These are phyloP conservation scores for Fonsecaea monophora DNA, from an alignment of 2,329 filamentous ascomycete genomes.

Conservation along the genomic window DNA sequence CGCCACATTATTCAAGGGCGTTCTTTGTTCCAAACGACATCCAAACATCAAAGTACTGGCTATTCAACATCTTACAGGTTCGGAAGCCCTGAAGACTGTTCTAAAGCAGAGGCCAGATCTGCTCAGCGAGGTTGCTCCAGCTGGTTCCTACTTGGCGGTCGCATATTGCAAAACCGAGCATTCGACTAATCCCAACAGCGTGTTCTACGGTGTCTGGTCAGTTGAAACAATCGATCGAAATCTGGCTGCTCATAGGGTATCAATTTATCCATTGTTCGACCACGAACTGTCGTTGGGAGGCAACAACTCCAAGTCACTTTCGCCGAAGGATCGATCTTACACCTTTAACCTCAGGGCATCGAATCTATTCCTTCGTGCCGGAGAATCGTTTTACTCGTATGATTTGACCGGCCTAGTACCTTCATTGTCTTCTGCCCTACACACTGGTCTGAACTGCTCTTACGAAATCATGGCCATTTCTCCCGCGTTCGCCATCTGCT, in stretches of 20 bases:
- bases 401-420: constrained; percentile 48
- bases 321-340: constrained; percentile 17
- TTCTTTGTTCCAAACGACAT: constrained; percentile 18
- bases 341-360: constrained; percentile 27
- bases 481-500: constrained; percentile 47
- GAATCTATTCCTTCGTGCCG: constrained; percentile 25
- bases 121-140: constrained; percentile 13
- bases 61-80: constrained; percentile 32
- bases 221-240: constrained; percentile 39
- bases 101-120: constrained; percentile 41
- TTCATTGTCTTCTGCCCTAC: constrained; percentile 15
- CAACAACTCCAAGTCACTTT: constrained; percentile 37
- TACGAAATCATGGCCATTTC: constrained; percentile 31
- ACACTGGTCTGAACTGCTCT: constrained; percentile 16
- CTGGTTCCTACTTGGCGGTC: constrained; percentile 26
- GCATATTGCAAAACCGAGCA: constrained; percentile 18
- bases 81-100: constrained; percentile 40
- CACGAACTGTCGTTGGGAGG: constrained; percentile 39
- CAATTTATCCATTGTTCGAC: constrained; percentile 50
- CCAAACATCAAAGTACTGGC: constrained; percentile 33
- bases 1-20: constrained; percentile 12
- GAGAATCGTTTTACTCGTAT: constrained; percentile 45
- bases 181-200: constrained; percentile 37
- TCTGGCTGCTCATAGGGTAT: constrained; percentile 43
- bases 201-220: constrained; percentile 47